Evolutionary conservation across 805 yeast genomes (phyloP).

Genomic region (Candida corydali): DNA sequence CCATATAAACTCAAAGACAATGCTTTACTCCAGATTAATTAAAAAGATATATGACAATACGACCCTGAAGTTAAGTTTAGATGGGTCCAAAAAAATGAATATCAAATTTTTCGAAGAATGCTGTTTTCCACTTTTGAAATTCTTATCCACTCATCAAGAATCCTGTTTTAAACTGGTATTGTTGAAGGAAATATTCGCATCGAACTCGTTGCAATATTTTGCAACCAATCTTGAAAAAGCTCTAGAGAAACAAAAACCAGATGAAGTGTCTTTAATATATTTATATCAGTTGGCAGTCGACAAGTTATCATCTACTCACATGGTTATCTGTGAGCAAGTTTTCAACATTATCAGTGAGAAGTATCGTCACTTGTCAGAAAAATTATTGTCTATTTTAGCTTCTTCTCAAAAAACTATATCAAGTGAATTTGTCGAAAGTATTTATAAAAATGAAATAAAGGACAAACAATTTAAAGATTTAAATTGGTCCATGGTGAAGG

Average conservation of each 20-base stretch:
- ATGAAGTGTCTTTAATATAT: constrained; percentile 10
- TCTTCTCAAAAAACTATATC: constrained; percentile 51
- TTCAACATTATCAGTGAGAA: constrained; percentile 38
- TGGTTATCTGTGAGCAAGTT: constrained; percentile 43
- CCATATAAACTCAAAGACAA: constrained; percentile 4
- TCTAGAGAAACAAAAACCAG: constrained; percentile 6
- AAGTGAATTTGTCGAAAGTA: constrained; percentile 41
- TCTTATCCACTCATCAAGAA: neutral
- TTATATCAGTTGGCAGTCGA: constrained; percentile 26
- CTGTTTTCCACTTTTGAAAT: constrained; percentile 14
- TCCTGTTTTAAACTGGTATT: constrained; percentile 3
- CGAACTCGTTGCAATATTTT: constrained; percentile 7
- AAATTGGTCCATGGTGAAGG: constrained; percentile 45
- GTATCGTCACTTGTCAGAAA: constrained; percentile 38
- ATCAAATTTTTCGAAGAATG: constrained; percentile 24
- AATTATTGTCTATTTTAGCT: constrained; percentile 44
- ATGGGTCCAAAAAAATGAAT: constrained; percentile 26
- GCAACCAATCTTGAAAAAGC: constrained; percentile 4
- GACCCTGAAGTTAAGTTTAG: constrained; percentile 16
- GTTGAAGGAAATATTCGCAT: neutral
- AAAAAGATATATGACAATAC: constrained; percentile 21
- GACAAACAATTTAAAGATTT: constrained; percentile 12
- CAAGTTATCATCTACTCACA: constrained; percentile 27
- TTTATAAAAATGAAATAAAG: constrained; percentile 30
- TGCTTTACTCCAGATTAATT: constrained; percentile 23